phyloP scores from a whole-genome alignment of 306 rosid species.

The Malus sylvestris region DNA sequence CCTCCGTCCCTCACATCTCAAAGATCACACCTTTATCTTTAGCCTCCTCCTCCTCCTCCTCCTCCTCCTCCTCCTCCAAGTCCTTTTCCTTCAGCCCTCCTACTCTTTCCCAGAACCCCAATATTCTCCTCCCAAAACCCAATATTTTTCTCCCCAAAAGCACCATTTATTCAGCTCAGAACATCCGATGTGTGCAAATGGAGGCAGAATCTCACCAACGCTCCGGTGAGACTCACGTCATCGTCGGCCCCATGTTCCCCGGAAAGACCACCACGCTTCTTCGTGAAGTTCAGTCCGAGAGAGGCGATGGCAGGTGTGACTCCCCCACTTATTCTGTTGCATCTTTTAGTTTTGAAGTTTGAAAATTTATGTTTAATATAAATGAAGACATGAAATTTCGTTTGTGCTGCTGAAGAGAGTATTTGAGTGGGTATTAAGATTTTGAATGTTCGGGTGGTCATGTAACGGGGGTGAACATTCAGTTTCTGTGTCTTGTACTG shows the following conservation, averaged over 20 bases:
- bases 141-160: constrained; percentile 15
- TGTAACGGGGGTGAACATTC: neutral
- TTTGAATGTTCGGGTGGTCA: too few relatives aligned
- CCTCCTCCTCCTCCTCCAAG: constrained; percentile 12
- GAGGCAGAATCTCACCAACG: constrained; percentile 29
- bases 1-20: constrained; percentile 29
- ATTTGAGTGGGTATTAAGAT: neutral
- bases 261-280: constrained; percentile 87
- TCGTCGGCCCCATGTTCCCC: constrained; percentile 93
- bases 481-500: constrained; percentile 12
- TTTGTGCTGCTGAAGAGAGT: neutral
- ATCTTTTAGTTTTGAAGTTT: neutral
- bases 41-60: constrained; percentile 11
- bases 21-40: constrained; percentile 29
- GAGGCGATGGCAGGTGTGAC: constrained; percentile 63
- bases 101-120: constrained; percentile 8
- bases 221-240: constrained; percentile 77
- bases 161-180: constrained; percentile 23
- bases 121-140: constrained; percentile 30
- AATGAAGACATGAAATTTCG: too few relatives aligned
- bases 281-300: constrained; percentile 63
- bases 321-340: neutral
- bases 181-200: constrained; percentile 23
- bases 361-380: neutral
- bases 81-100: constrained; percentile 11